Evolutionary conservation across 805 yeast genomes (phyloP).

Genomic region (Metschnikowia kofuensis): DNA sequence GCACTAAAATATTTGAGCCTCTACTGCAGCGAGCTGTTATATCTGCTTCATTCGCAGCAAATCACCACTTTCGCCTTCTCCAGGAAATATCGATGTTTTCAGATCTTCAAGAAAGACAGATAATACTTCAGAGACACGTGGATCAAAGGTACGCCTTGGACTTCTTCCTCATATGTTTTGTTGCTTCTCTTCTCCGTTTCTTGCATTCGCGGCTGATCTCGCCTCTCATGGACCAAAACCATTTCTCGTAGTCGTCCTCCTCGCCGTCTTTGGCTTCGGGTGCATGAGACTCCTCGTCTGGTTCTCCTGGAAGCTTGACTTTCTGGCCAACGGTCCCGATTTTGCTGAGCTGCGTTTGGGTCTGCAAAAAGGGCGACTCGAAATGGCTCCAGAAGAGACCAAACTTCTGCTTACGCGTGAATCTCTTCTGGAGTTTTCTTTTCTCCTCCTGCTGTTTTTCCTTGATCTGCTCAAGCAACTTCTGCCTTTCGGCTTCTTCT

Average conservation of each 20-base stretch:
- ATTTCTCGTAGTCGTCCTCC: slow-evolving; percentile 56
- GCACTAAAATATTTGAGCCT: too few species aligned
- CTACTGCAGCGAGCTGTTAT: too few species aligned
- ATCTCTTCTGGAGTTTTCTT: slow-evolving; percentile 22
- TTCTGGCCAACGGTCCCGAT: slow-evolving; percentile 36
- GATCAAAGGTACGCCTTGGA: slow-evolving; percentile 6
- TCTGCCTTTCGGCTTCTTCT: slow-evolving; percentile 19
- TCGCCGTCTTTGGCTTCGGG: slow-evolving; percentile 26
- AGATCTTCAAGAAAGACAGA: too few species aligned
- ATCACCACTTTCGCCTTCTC: too few species aligned
- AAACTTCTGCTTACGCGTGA: slow-evolving; percentile 14
- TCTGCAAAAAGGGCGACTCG: slow-evolving; percentile 80
- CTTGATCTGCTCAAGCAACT: slow-evolving; percentile 30
- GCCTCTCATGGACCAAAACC: slow-evolving; percentile 84
- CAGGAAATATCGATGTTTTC: too few species aligned
- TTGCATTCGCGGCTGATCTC: slow-evolving; percentile 74
- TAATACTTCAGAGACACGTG: too few species aligned
- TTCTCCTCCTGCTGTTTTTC: slow-evolving; percentile 30
- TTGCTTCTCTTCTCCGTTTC: slow-evolving; percentile 69
- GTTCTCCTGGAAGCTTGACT: slow-evolving; percentile 37
- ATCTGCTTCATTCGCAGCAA: too few species aligned
- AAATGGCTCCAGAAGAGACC: slow-evolving; percentile 80
- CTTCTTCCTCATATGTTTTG: slow-evolving; percentile 54
- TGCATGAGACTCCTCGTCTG: slow-evolving; percentile 24
- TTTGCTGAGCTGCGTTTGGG: slow-evolving; percentile 78